Evolutionary conservation across 2,329 filamentous ascomycete species (phyloP).

Genomic region (Colletotrichum musicola): DNA sequence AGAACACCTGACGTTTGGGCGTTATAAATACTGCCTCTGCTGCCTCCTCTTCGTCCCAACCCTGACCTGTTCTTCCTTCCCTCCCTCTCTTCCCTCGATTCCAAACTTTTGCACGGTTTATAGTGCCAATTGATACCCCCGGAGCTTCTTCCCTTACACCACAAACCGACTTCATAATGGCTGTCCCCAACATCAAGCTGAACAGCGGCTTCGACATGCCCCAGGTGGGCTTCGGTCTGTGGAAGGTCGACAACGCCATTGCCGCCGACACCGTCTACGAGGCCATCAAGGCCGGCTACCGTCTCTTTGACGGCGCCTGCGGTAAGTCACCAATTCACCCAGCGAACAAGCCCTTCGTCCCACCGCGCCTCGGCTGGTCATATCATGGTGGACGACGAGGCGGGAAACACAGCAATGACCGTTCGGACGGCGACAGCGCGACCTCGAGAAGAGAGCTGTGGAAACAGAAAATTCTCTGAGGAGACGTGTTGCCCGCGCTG

Average conservation of each 20-base stretch:
- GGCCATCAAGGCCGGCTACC: slow-evolving; percentile 73
- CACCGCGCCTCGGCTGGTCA: background rate
- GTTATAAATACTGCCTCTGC: slow-evolving; percentile 32
- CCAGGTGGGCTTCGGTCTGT: slow-evolving; percentile 82
- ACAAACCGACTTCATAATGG: slow-evolving; percentile 24
- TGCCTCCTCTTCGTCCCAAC: background rate
- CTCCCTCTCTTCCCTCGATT: slow-evolving; percentile 10
- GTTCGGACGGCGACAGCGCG: background rate
- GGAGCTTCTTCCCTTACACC: background rate
- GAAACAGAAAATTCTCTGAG: background rate
- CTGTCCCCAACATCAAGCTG: slow-evolving; percentile 68
- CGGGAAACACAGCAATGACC: background rate
- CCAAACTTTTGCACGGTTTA: slow-evolving; percentile 7
- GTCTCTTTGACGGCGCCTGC: slow-evolving; percentile 71
- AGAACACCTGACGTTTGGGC: slow-evolving; percentile 10
- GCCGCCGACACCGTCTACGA: slow-evolving; percentile 85
- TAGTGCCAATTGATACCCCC: slow-evolving; percentile 24
- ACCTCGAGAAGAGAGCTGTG: background rate
- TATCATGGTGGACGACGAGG: background rate
- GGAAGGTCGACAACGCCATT: slow-evolving; percentile 83
- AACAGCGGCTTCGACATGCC: slow-evolving; percentile 78
- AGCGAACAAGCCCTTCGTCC: background rate
- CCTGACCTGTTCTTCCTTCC: background rate
- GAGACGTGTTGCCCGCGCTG: slow-evolving; percentile 1
- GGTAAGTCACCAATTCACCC: slow-evolving; percentile 59